phyloP scores from a whole-genome alignment of 306 rosid genomes.

The Prunus persica region DNA sequence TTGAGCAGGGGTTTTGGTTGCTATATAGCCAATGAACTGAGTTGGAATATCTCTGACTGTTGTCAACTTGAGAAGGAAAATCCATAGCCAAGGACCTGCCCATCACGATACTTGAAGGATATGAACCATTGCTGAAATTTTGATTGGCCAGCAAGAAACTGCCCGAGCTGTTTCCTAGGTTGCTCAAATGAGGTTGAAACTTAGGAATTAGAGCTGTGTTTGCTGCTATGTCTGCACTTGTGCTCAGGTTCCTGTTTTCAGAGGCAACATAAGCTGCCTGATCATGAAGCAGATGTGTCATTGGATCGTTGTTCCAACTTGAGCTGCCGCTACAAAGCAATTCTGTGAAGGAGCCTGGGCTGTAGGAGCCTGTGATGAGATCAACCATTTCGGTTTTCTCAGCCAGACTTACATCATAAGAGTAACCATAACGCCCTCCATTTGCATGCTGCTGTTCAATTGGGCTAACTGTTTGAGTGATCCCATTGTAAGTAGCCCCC shows the following conservation, averaged over 20 bases:
- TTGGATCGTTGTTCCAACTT: conserved; percentile 27
- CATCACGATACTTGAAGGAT: conserved; percentile 12
- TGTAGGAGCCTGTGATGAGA: conserved; percentile 29
- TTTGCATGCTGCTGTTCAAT: conserved; percentile 22
- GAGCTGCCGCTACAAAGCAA: conserved; percentile 22
- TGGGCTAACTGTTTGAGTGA: conserved; percentile 31
- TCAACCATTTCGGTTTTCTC: conserved; percentile 14
- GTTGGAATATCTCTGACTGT: conserved; percentile 23
- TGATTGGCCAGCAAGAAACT: conserved; percentile 13
- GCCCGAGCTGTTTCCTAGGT: conserved; percentile 21
- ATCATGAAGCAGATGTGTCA: conserved; percentile 30
- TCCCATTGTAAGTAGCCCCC: conserved; percentile 22
- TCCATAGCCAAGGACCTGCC: conserved; percentile 29
- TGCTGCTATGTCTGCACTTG: conserved; percentile 35
- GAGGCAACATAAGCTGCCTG: conserved; percentile 28
- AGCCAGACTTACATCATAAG: conserved; percentile 17
- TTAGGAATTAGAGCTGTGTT: conserved; percentile 39
- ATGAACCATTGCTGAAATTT: conserved; percentile 24
- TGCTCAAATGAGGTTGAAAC: conserved; percentile 22
- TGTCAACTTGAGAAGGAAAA: conserved; percentile 31
- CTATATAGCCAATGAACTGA: conserved; percentile 31
- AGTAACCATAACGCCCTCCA: conserved; percentile 13
- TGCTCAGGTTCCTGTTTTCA: conserved; percentile 24
- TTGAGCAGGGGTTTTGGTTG: conserved; percentile 30
- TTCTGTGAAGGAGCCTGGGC: conserved; percentile 17